Evolutionary conservation across 1,284 basidiomycete species (phyloP), one percentile per base, ranked within the genome.

Genomic region (Tilletia caries): DNA sequence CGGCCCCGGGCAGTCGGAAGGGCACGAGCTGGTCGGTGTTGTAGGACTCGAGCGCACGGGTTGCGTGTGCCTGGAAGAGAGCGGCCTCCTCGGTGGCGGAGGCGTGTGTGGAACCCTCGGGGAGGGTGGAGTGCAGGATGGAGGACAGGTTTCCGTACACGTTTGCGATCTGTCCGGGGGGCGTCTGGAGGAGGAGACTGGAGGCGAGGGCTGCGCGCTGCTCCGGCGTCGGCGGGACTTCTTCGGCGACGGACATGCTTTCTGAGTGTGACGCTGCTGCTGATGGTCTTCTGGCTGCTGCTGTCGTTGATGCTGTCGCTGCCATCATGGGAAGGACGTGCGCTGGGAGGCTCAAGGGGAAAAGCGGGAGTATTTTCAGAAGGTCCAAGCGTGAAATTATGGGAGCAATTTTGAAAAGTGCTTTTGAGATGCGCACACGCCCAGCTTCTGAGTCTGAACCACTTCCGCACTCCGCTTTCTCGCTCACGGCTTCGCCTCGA

Each of bases 141-240:
- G 73, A 71, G 33, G 74, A 68, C 23, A 78, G 76, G 65, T 78
- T 75, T 68, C 73, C 71, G 66, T 76, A 78, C 18, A 78, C 75
- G 66, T 74, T 74, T 32, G 76, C 69, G 18, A 73, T 74, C 58
- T 78, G 76, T 18, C 76, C 76, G 23, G 76, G 76, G 6, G 76
- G 76, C 6, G 76, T 73, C 66, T 78, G 76, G 46, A 70, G 34
- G 13, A 78, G 71, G 15, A 78, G 72, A 34, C 58, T 34, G 29
- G 58, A 33, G 29, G 58, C 58, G 29, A 62, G 58, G 18, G 58
- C 29, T 15, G 58, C 58, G 29, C 58, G 58, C 58, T 62, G 58
- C 4, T 33, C 20, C 13, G 58, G 20, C 15, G 32, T 37, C 13
- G 58, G 58, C 29, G 32, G 58, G 20, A 29, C 58, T 20, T 62